phyloP scores from a whole-genome alignment of 305 asterid species.

The Fraxinus baroniana region DNA sequence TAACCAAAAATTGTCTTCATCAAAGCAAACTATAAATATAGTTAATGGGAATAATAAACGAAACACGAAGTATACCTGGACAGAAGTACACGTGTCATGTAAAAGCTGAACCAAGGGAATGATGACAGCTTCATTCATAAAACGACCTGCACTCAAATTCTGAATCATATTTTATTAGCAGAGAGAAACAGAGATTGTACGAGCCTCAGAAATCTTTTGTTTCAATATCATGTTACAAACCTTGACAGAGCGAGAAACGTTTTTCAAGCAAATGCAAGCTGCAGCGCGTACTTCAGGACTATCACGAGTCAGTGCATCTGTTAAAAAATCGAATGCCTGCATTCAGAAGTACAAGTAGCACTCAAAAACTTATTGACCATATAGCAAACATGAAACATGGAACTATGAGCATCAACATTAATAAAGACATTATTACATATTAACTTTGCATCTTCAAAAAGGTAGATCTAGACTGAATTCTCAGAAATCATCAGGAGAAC shows the following conservation, averaged over 20 bases:
- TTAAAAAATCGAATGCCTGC: conserved; percentile 61
- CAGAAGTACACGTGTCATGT: conserved; percentile 57
- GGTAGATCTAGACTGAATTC: background rate
- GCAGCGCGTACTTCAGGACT: conserved; percentile 83
- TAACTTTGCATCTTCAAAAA: background rate
- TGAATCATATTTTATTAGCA: conserved; percentile 47
- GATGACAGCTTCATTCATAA: conserved; percentile 60
- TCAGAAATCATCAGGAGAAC: background rate
- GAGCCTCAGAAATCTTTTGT: conserved; percentile 4
- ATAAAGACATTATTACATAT: conserved; percentile 11
- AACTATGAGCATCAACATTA: conserved; percentile 13
- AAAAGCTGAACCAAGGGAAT: conserved; percentile 75
- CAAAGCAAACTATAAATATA: background rate
- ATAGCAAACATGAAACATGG: background rate
- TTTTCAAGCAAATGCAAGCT: conserved; percentile 80
- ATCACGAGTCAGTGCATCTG: conserved; percentile 62
- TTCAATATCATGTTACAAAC: conserved; percentile 36
- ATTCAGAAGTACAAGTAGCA: conserved; percentile 23
- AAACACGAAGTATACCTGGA: conserved; percentile 54
- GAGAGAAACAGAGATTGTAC: conserved; percentile 21
- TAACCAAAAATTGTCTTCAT: background rate
- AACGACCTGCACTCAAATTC: conserved; percentile 90
- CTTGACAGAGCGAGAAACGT: conserved; percentile 89
- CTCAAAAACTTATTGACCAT: background rate
- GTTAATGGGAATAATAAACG: background rate